Base-by-base conservation (phyloP, 768 basidiomycete genomes). In the Tephrocybe sp. region DNA sequence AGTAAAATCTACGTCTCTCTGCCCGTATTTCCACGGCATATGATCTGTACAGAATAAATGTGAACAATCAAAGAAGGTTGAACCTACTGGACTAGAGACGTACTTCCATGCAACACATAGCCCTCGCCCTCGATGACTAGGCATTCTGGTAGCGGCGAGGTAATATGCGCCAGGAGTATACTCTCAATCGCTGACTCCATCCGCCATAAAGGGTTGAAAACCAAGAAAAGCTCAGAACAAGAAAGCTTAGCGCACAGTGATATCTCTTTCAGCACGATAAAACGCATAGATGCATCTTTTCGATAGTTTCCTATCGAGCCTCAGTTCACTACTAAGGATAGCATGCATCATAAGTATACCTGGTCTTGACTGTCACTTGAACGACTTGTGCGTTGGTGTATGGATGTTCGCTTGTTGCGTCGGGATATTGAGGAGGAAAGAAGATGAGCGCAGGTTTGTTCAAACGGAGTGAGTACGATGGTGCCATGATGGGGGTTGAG, bases 391-490 rank as follows among this genome's bases (percentile, higher is more conserved):
- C 53, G 8, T 57, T 33, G 21, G 48, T 20, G 33, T 37, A 50
- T 10, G 55, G 48, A 15, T 23, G 39, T 8, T 45, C 42, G 7
- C 39, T 45, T 41, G 11, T 32, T 24, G 41, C 38, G 9, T 48
- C 20, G 24, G 52, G 39, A 21, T 30, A 51, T 18, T 39, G 39
- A 17, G 58, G 55, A 28, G 70, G 69, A 34, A 73, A 65, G 45
- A 72, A 71, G 14, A 73, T 45, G 8, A 73, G 62, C n/a, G 55
- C 56, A 1, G 72, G 48, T 43, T 63, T 63, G 48, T 65, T 66
- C n/a, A 71, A 62, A 18, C 66, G 62, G 30, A 75, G 57, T 26
- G 57, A 63, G 49, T 72, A 72, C 73, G 76, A 64, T 66, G 58
- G 54, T 11, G 25, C 24, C 7, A 57, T 36, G 47, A 24, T 34